These are phyloP conservation scores for Vickermania spadyakhi DNA, from an alignment of 208 protist genomes.

Conservation along the genomic window DNA sequence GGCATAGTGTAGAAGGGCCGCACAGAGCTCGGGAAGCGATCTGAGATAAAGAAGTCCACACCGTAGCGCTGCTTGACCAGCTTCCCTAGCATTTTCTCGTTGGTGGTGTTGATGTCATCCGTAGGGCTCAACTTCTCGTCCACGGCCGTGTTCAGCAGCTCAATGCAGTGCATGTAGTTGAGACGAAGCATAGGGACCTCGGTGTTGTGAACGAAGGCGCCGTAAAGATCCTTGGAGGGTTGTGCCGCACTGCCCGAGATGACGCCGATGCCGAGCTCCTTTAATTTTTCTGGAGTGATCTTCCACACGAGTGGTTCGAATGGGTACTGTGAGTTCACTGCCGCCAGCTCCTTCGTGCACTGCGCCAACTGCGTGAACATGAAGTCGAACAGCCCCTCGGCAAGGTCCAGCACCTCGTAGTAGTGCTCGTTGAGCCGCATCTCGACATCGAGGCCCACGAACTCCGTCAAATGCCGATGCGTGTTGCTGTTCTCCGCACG, in stretches of 20 bases:
- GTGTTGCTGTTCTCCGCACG: slow-evolving; percentile 99
- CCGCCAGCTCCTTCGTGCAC: slow-evolving; percentile 77
- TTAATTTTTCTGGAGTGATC: slow-evolving; percentile 68
- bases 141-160: slow-evolving; percentile 86
- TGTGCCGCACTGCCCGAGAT: slow-evolving; percentile 42
- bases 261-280: slow-evolving; percentile 75
- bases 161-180: slow-evolving; percentile 90
- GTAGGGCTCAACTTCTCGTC: slow-evolving; percentile 69
- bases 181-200: slow-evolving; percentile 82
- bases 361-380: slow-evolving; percentile 92
- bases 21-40: slow-evolving; percentile 95
- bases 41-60: slow-evolving; percentile 99
- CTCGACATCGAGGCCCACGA: slow-evolving; percentile 99
- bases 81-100: slow-evolving; percentile 95
- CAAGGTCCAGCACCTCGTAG: slow-evolving; percentile 97
- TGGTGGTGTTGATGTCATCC: slow-evolving; percentile 93
- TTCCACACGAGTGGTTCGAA: slow-evolving; percentile 89
- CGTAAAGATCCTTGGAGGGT: slow-evolving; percentile 70
- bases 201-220: slow-evolving; percentile 68
- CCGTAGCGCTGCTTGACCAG: slow-evolving; percentile 97
- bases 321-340: slow-evolving; percentile 88
- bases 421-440: slow-evolving; percentile 99
- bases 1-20: slow-evolving; percentile 99
- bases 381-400: slow-evolving; percentile 94
- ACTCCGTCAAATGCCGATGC: slow-evolving; percentile 99